Percentiles rank a stretch among this genome's conserved stretches.
phyloP scores from a whole-genome alignment of 345 rosid genomes.

The Eutrema heterophyllum region DNA sequence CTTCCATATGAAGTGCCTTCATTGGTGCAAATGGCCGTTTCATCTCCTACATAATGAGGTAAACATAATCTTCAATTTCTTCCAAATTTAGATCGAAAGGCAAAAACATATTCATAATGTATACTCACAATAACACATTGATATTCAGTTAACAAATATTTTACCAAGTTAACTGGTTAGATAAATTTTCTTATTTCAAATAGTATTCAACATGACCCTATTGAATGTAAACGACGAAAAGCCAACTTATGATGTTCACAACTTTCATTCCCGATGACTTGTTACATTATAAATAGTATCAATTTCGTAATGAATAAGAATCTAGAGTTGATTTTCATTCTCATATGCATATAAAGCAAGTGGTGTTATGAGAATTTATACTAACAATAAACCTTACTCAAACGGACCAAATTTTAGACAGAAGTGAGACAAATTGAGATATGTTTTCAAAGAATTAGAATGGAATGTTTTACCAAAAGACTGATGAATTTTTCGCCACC shows the following conservation, averaged over 20 bases:
- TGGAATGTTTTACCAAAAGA: conserved; percentile 59
- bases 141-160: neutral
- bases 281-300: neutral
- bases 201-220: neutral
- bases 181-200: neutral
- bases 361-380: neutral
- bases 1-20: conserved; percentile 78
- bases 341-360: neutral
- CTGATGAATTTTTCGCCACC: conserved; percentile 73
- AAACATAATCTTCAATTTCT: neutral
- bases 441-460: neutral
- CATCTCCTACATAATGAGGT: conserved; percentile 53
- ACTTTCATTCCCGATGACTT: neutral
- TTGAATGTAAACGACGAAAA: neutral
- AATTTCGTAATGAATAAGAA: neutral
- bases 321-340: neutral
- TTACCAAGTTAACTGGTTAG: neutral
- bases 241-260: neutral
- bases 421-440: neutral
- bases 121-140: neutral
- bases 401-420: neutral
- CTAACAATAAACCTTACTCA: neutral
- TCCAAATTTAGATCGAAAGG: neutral
- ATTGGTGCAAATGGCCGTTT: conserved; percentile 72
- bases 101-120: neutral